These are phyloP conservation scores for Cylindrodendrum hubeiense DNA, from an alignment of 2,329 filamentous ascomycete genomes.

Conservation along the genomic window DNA sequence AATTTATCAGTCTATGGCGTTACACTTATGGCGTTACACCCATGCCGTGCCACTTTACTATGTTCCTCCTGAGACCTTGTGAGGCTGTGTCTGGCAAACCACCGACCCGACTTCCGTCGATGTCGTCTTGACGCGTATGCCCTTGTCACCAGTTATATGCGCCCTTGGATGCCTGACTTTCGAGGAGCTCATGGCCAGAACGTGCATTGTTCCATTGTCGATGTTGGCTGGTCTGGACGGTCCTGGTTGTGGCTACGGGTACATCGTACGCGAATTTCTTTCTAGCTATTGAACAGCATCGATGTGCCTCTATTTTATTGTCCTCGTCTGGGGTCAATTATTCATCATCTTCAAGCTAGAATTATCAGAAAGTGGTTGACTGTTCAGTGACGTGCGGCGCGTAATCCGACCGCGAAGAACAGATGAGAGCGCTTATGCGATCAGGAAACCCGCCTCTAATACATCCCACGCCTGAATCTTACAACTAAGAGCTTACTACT, in stretches of 20 bases:
- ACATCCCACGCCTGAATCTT: too few species aligned
- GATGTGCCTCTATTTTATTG: too few species aligned
- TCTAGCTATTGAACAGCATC: too few species aligned
- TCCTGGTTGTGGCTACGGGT: neutral
- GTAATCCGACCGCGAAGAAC: too few species aligned
- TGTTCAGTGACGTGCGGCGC: too few species aligned
- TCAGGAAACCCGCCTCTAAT: too few species aligned
- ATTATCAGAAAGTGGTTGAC: too few species aligned
- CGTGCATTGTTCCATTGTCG: neutral
- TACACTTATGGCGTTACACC: neutral
- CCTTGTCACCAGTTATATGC: neutral
- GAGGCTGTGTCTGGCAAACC: neutral
- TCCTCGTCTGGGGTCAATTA: too few species aligned
- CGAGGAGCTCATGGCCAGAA: neutral
- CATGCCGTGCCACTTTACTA: neutral
- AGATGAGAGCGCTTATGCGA: too few species aligned
- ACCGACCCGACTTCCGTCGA: neutral
- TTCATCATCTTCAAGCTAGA: too few species aligned
- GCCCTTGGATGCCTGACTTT: neutral
- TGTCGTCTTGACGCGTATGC: neutral
- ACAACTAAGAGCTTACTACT: too few species aligned
- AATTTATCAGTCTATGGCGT: neutral
- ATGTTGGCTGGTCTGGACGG: neutral
- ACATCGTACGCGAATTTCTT: neutral
- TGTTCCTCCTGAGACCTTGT: neutral